Evolutionary conservation across 2,329 filamentous ascomycete genomes (phyloP).

Genomic region (Cladosporium sp.): DNA sequence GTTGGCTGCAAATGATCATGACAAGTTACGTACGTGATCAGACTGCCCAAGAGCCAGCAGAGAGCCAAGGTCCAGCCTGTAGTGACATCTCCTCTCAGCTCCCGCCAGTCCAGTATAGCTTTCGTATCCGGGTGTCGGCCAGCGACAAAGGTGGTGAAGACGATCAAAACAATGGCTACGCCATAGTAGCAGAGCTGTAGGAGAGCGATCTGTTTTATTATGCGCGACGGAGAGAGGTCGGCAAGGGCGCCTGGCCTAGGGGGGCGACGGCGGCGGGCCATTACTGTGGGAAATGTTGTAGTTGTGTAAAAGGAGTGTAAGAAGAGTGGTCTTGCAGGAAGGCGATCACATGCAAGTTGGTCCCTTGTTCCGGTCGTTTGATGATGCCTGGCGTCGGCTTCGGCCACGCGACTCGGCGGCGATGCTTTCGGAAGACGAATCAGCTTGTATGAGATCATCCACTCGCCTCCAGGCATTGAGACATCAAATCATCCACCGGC

Average conservation of each 20-base stretch:
- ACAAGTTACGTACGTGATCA: constrained; percentile 57
- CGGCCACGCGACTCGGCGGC: constrained; percentile 2
- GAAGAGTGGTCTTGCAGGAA: not conserved
- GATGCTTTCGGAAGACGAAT: not conserved
- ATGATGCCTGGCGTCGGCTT: constrained; percentile 7
- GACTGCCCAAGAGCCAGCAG: constrained; percentile 66
- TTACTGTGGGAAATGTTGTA: constrained; percentile 28
- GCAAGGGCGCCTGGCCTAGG: constrained; percentile 65
- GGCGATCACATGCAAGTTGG: constrained; percentile 2
- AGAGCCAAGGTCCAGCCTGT: constrained; percentile 68
- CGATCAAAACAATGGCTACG: constrained; percentile 60
- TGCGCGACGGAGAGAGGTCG: constrained; percentile 66
- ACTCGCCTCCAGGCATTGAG: not conserved
- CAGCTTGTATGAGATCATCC: not conserved
- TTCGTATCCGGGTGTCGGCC: constrained; percentile 60
- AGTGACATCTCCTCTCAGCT: constrained; percentile 65
- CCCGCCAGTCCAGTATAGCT: constrained; percentile 64
- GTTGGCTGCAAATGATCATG: not conserved
- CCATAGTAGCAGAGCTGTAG: constrained; percentile 67
- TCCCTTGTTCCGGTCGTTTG: not conserved
- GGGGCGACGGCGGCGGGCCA: constrained; percentile 60
- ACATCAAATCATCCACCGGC: not conserved
- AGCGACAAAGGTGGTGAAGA: constrained; percentile 67
- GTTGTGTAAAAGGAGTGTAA: constrained; percentile 9
- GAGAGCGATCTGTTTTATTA: constrained; percentile 65